Evolutionary conservation across 2,329 filamentous ascomycete genomes (phyloP).

Genomic region (Tolypocladium endophyticum): DNA sequence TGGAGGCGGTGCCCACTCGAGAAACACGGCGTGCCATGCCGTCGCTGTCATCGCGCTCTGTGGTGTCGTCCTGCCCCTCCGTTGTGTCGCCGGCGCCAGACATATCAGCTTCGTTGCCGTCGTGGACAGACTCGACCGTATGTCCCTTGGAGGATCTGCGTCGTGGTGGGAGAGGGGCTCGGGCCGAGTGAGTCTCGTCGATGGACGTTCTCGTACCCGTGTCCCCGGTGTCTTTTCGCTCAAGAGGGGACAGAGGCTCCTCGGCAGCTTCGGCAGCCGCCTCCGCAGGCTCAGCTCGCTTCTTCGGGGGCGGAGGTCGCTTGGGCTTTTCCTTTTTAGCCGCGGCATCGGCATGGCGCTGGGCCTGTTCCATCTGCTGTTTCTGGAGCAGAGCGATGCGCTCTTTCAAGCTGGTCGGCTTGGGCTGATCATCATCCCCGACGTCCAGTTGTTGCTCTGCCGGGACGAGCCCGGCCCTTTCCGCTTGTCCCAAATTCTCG

Average conservation of each 20-base stretch:
- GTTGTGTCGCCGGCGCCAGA: conserved; percentile 54
- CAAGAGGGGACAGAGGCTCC: conserved; percentile 23
- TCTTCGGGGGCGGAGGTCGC: conserved; percentile 57
- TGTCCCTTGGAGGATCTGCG: conserved; percentile 41
- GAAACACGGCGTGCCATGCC: conserved; percentile 34
- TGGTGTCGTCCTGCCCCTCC: conserved; percentile 48
- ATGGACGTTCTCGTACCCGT: conserved; percentile 36
- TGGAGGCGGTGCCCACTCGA: conserved; percentile 25
- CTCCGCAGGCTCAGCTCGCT: conserved; percentile 36
- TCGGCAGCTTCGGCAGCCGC: conserved; percentile 17
- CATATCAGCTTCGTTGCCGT: conserved; percentile 56
- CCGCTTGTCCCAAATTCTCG: conserved; percentile 55
- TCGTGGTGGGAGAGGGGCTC: conserved; percentile 31
- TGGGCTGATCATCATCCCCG: conserved; percentile 69
- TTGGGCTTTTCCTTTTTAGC: conserved; percentile 85
- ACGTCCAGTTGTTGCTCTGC: conserved; percentile 31
- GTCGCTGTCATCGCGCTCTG: conserved; percentile 67
- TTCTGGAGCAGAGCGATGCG: conserved; percentile 88
- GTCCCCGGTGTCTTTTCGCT: conserved; percentile 38
- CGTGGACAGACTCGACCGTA: conserved; percentile 33
- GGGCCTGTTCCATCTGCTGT: conserved; percentile 83
- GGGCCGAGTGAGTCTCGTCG: conserved; percentile 28
- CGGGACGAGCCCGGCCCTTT: conserved; percentile 52
- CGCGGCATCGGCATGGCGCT: conserved; percentile 65
- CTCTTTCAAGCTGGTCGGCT: conserved; percentile 89